Evolutionary conservation across 2,329 filamentous ascomycete genomes (phyloP), one percentile per base, ranked within the genome.

Genomic region (Verticillium longisporum): DNA sequence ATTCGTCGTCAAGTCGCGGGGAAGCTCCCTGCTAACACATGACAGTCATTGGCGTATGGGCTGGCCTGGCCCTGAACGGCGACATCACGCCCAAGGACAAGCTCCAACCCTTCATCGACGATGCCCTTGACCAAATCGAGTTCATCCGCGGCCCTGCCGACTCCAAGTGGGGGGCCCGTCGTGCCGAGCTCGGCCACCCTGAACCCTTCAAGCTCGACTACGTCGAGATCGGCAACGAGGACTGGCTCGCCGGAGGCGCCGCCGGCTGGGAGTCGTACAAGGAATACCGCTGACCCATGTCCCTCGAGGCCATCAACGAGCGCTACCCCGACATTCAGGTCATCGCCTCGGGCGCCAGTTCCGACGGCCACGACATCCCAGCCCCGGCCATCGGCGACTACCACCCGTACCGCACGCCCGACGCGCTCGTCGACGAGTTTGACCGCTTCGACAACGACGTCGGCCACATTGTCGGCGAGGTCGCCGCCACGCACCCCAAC

Each of bases 171-270:
- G 86, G 87, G 14, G 76, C 80, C 4, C 72, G 80, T 6, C 83
- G 87, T 18, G 85, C 84, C 6, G 73, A 80, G 54, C 77, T 87
- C 2, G 87, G 87, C 3, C 82, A 88, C 66, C 79, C 84, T 0
- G 77, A 85, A 62, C 87, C 87, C 0, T 89, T 84, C 74, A 75
- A 70, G 34, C 77, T 90, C 57, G 75, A 80, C 11, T 87, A 83
- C 66, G 83, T 89, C 60, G 87, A 89, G 71, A 74, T 89, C 54
- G 87, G 88, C 62, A 89, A 90, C 69, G 87, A 90, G 69, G 87
- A 90, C 66, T 83, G 83, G 76, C 79, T 88, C 4, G 79, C 77
- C 32, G 78, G 78, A 3, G 81, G 79, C 5, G 75, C 78, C 1
- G 67, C 68, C 0, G 77, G 81, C 4, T 80, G 77, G 69, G 71